These are phyloP conservation scores for Ajuga chamaepitys DNA, from an alignment of 257 asterid genomes.

Conservation along the genomic window DNA sequence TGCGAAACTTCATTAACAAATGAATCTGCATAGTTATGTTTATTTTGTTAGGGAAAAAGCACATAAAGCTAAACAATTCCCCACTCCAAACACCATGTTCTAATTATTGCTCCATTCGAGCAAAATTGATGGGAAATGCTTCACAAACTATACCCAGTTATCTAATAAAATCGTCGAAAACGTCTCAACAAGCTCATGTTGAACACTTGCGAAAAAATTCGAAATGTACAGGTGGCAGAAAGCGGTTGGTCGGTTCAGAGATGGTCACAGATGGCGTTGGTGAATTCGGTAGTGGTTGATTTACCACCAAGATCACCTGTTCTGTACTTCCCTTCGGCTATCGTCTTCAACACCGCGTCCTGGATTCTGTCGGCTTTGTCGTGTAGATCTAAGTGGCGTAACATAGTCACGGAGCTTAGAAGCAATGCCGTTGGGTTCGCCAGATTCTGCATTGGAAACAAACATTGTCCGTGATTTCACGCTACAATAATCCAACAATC, in stretches of 20 bases:
- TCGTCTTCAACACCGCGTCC: slow-evolving; percentile 69
- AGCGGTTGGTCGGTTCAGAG: slow-evolving; percentile 24
- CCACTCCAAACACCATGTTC: not conserved
- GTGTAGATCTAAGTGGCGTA: slow-evolving; percentile 71
- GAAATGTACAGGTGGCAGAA: slow-evolving; percentile 21
- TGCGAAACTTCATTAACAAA: not conserved
- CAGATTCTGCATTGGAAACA: slow-evolving; percentile 51
- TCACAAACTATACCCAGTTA: slow-evolving; percentile 8
- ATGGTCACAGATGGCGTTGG: slow-evolving; percentile 78
- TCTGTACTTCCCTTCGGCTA: slow-evolving; percentile 86
- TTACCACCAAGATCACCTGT: slow-evolving; percentile 95
- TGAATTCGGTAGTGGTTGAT: slow-evolving; percentile 69
- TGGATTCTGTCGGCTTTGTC: slow-evolving; percentile 79
- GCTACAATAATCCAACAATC: not conserved
- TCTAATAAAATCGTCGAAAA: slow-evolving; percentile 3
- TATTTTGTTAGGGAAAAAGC: not conserved
- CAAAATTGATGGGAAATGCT: slow-evolving; percentile 16
- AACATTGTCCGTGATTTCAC: not conserved
- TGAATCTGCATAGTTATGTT: not conserved
- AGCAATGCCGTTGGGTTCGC: slow-evolving; percentile 97
- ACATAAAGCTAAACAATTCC: not conserved
- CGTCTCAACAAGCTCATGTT: slow-evolving; percentile 24
- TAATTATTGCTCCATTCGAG: slow-evolving; percentile 22
- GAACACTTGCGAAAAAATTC: slow-evolving; percentile 20
- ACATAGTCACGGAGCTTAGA: slow-evolving; percentile 74